Conservation (phyloP, 495 filamentous ascomycete species). For the Schizothecium vesticola region DNA sequence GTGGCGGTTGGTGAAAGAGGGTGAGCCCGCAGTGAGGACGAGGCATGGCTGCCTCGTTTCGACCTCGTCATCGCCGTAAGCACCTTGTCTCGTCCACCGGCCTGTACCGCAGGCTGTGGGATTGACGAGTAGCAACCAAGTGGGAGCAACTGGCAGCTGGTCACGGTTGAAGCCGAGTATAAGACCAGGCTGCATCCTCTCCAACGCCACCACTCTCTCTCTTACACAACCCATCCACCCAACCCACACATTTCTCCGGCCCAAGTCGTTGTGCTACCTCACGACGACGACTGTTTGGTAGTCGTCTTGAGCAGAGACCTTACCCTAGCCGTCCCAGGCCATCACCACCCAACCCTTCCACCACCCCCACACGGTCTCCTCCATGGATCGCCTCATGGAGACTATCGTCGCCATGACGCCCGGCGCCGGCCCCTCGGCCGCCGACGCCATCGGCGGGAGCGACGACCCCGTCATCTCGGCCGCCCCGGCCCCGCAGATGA, state of each 20-base stretch:
- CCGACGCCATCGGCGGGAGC: neutral
- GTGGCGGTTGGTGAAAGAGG: too few relatives aligned
- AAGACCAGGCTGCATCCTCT: neutral
- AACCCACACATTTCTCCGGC: neutral
- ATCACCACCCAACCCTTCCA: neutral
- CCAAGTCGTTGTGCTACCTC: neutral
- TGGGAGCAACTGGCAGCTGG: neutral
- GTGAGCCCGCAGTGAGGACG: neutral
- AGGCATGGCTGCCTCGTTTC: neutral
- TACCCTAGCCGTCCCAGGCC: neutral
- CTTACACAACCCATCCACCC: neutral
- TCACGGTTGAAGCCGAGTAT: neutral
- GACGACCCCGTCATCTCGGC: neutral
- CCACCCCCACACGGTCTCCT: neutral
- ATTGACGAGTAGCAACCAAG: neutral
- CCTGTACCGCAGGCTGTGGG: neutral
- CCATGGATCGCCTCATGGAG: conserved; percentile 3
- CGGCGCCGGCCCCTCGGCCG: neutral
- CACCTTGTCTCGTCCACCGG: neutral
- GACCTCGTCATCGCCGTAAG: neutral
- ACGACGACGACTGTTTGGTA: neutral
- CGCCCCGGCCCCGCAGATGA: conserved; percentile 20
- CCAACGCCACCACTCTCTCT: neutral
- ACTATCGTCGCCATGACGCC: conserved; percentile 6
- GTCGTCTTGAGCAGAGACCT: neutral